Percentiles rank a stretch among this genome's conserved stretches.
These are phyloP conservation scores for Monosporascus sp. DNA, from an alignment of 2,329 filamentous ascomycete species.

Conservation along the genomic window DNA sequence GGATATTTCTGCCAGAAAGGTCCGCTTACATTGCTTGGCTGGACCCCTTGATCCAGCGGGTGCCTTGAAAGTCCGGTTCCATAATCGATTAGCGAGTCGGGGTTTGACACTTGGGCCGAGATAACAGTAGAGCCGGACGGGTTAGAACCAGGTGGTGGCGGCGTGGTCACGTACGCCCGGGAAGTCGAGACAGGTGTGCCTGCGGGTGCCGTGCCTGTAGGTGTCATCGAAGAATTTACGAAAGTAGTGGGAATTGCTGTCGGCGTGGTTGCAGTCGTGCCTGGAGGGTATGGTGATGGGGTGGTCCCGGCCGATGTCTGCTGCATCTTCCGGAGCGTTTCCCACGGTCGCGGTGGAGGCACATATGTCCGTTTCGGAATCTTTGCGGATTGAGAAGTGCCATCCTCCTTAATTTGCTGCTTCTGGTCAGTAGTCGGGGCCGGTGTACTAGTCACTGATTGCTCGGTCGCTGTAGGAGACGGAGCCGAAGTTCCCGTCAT, in stretches of 20 bases:
- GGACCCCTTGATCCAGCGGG: constrained; percentile 15
- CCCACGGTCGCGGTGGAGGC: constrained; percentile 28
- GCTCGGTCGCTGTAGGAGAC: neutral
- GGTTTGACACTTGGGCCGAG: neutral
- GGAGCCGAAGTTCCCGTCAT: neutral
- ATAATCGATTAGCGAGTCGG: constrained; percentile 2
- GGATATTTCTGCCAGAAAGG: constrained; percentile 23
- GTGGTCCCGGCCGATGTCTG: constrained; percentile 3
- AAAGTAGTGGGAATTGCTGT: neutral
- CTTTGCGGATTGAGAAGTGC: constrained; percentile 5
- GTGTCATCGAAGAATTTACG: neutral
- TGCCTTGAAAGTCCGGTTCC: constrained; percentile 12
- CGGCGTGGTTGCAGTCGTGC: neutral
- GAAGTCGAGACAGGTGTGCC: neutral
- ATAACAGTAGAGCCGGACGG: neutral
- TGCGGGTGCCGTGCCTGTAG: neutral
- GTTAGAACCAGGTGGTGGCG: neutral
- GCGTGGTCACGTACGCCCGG: neutral
- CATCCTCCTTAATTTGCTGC: constrained; percentile 1
- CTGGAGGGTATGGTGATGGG: neutral
- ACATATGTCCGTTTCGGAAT: constrained; percentile 21
- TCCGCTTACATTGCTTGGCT: constrained; percentile 29
- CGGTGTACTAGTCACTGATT: constrained; percentile 2
- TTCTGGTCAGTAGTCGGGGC: neutral
- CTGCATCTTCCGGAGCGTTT: constrained; percentile 20